Evolutionary conservation across 805 yeast species (phyloP).

Genomic region (Schwanniomyces pseudopolymorphus): DNA sequence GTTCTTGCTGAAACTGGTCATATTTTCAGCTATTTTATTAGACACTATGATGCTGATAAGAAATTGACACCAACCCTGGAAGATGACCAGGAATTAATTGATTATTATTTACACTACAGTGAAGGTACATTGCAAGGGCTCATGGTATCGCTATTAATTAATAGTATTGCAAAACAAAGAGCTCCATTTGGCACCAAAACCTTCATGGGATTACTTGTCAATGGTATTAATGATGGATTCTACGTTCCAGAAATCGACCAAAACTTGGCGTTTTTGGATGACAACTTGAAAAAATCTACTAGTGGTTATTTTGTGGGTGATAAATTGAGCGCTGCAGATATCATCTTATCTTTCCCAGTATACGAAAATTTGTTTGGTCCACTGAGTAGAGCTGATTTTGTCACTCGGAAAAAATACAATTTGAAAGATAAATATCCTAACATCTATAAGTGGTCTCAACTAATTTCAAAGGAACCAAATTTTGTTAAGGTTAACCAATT

Average conservation of each 20-base stretch:
- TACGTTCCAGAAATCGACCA: slow-evolving; percentile 22
- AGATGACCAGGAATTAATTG: slow-evolving; percentile 43
- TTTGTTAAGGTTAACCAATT: slow-evolving; percentile 14
- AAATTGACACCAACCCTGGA: slow-evolving; percentile 37
- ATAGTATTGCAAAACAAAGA: slow-evolving; percentile 18
- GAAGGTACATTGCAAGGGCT: slow-evolving; percentile 63
- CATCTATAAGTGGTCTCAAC: slow-evolving; percentile 21
- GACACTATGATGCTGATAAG: slow-evolving; percentile 45
- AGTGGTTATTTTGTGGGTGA: slow-evolving; percentile 47
- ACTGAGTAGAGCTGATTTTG: slow-evolving; percentile 18
- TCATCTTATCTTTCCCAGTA: slow-evolving; percentile 51
- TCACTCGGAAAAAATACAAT: slow-evolving; percentile 15
- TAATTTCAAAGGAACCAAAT: slow-evolving; percentile 11
- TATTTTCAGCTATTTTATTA: slow-evolving; percentile 52
- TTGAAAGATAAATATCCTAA: slow-evolving; percentile 17
- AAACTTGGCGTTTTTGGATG: slow-evolving; percentile 30
- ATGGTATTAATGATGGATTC: slow-evolving; percentile 23
- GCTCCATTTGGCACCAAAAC: slow-evolving; percentile 28
- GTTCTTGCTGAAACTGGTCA: slow-evolving; percentile 59
- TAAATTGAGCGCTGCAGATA: slow-evolving; percentile 55
- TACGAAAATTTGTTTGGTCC: slow-evolving; percentile 22
- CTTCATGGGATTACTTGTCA: slow-evolving; percentile 21
- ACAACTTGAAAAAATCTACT: slow-evolving; percentile 19
- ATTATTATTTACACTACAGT: slow-evolving; percentile 54
- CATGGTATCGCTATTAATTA: slow-evolving; percentile 33